These are phyloP conservation scores for Plectosphaerella plurivora DNA, from an alignment of 2,329 filamentous ascomycete genomes.

Conservation along the genomic window DNA sequence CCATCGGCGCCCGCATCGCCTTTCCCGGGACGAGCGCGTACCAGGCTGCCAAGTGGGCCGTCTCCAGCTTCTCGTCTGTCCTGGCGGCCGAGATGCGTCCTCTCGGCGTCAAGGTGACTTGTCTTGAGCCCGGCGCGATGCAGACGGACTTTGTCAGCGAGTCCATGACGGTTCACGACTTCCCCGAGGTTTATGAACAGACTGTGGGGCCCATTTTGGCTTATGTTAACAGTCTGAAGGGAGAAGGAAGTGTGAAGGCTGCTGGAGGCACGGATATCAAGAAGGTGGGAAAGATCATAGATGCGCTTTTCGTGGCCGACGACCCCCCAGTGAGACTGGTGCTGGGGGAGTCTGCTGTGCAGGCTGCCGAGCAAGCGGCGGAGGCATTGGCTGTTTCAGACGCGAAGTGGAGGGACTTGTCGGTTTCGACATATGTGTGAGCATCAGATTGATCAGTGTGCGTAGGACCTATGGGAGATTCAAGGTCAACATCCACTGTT, in stretches of 20 bases:
- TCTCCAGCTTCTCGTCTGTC: slow-evolving; percentile 30
- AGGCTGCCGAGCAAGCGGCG: background rate
- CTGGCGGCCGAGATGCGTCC: slow-evolving; percentile 26
- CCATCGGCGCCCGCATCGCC: slow-evolving; percentile 24
- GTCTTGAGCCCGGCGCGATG: slow-evolving; percentile 34
- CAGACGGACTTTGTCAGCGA: slow-evolving; percentile 31
- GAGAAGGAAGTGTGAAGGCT: slow-evolving; percentile 12
- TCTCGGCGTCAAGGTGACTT: slow-evolving; percentile 32
- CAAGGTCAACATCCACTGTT: too few relatives aligned
- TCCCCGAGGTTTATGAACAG: slow-evolving; percentile 28
- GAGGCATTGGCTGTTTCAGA: background rate
- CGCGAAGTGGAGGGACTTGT: slow-evolving; percentile 30
- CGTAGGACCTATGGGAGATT: background rate
- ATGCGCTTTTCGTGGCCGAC: background rate
- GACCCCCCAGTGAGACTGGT: background rate
- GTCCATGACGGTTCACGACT: slow-evolving; percentile 17
- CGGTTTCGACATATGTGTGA: slow-evolving; percentile 31
- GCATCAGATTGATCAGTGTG: slow-evolving; percentile 29
- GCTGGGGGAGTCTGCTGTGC: background rate
- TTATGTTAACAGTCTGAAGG: background rate
- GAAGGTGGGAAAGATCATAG: background rate
- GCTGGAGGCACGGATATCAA: background rate
- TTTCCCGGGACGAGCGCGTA: slow-evolving; percentile 28
- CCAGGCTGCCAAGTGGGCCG: slow-evolving; percentile 33
- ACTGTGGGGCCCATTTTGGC: slow-evolving; percentile 17